Base-by-base conservation (phyloP, 306 rosid genomes). In the Bauhinia variegata region DNA sequence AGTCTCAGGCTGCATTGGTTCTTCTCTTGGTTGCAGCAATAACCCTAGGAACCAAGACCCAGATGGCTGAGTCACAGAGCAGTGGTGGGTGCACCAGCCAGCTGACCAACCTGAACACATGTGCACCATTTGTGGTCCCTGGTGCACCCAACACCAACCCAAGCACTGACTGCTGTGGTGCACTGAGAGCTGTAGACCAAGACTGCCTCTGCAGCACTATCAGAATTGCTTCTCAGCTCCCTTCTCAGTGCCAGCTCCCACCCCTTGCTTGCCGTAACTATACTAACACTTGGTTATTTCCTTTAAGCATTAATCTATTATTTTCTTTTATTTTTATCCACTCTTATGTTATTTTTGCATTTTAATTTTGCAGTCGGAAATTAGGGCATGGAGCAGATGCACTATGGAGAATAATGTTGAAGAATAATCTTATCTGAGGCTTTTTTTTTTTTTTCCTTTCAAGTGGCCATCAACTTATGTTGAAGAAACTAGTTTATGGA, bases 201-300 rank as follows among this genome's bases (percentile, higher is more conserved):
- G 85, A 68, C 7, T 89, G 96, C 70, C 58, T 87, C 17, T 89
- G 96, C 85, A 85, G 54, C 84, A 78, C 95, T 5, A 7, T 85
- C 15, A 79, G 88, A 53, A 75, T 87, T 10, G 86, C 86, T 23
- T 56, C 88, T 42, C 80, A 54, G 11, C 76, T 87, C n/a, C 91
- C 89, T 17, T 3, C 88, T 49, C 77, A 31, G 60, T 89, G 95
- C 75, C 75, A 80, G 8, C 56, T 85, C 18, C 78, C 83, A 0
- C n/a, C 86, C 17, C 14, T 77, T 61, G 9, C 67, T 50, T 89
- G 95, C 36, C 79, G 86, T 84, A 68, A 57, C 1, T 59, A 34
- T 7, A 23, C 2, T 23, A 23, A 23, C 1, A 36, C 41, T 36
- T 5, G 1, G 8, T 36, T 36, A 36, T 36, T 36, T 36, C 8